Percentiles rank a stretch among this genome's conserved stretches.
Evolutionary conservation across 1,139 yeast genomes (phyloP).

Genomic region (Tardiomyces depauwii): DNA sequence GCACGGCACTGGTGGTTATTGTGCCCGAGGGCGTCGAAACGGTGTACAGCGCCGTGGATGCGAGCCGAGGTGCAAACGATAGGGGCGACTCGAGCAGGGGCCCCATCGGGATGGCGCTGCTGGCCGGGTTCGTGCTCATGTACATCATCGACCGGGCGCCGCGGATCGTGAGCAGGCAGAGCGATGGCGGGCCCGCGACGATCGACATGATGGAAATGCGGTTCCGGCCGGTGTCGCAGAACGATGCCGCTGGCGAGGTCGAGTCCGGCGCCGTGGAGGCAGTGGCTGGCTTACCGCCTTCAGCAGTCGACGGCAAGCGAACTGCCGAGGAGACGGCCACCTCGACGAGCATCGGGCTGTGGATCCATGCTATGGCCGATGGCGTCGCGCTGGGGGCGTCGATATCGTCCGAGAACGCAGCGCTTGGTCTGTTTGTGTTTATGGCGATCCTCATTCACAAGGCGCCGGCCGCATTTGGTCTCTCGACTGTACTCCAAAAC

Average conservation of each 20-base stretch:
- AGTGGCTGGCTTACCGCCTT: background rate
- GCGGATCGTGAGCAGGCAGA: background rate
- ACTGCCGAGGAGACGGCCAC: constrained; percentile 1
- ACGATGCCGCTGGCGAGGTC: background rate
- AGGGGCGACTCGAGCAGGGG: constrained; percentile 3
- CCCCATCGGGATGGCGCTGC: constrained; percentile 28
- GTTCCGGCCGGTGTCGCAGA: background rate
- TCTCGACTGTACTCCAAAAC: constrained; percentile 44
- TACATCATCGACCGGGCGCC: constrained; percentile 30
- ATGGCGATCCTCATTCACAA: constrained; percentile 59
- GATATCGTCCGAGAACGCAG: constrained; percentile 34
- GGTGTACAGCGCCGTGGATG: constrained; percentile 15
- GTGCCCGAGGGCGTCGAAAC: constrained; percentile 61
- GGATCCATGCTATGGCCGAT: constrained; percentile 60
- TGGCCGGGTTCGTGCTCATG: constrained; percentile 44
- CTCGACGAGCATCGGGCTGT: constrained; percentile 48
- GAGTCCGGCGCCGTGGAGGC: background rate
- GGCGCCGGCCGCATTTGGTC: constrained; percentile 65
- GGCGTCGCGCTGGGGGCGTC: constrained; percentile 69
- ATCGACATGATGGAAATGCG: background rate
- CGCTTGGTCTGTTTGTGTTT: constrained; percentile 42
- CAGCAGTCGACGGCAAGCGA: background rate
- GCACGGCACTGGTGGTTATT: constrained; percentile 53
- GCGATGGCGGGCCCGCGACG: background rate
- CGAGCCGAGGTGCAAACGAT: too few species aligned